A percentile compares a stretch with the other conserved stretches of the same genome.
Evolutionary conservation across 176 grass and related monocot species (phyloP).

Genomic region (Oryza officinalis): DNA sequence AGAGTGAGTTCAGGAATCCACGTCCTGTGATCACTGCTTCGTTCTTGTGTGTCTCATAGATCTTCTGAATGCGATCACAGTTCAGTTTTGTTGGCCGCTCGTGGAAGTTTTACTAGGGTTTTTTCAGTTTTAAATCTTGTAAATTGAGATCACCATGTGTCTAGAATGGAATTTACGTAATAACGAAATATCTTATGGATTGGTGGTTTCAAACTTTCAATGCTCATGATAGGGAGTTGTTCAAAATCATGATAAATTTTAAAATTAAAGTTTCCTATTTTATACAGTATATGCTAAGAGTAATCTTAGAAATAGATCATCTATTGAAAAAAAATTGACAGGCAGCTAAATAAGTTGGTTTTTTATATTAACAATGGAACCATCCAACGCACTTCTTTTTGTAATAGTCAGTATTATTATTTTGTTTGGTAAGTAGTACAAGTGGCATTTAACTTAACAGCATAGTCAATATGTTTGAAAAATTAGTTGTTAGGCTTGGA

Average conservation of each 20-base stretch:
- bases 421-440: not conserved
- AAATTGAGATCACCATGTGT: not conserved
- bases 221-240: not conserved
- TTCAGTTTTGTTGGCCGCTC: not conserved
- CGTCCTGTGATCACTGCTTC: not conserved
- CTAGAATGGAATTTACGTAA: no score
- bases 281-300: not conserved
- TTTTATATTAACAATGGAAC: not conserved
- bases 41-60: not conserved
- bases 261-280: not conserved
- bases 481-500: no score
- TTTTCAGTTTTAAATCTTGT: not conserved
- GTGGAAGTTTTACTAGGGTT: not conserved
- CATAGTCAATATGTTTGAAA: not conserved
- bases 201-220: not conserved
- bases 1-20: no score
- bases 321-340: not conserved
- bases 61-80: not conserved
- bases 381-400: no score
- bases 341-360: not conserved
- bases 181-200: not conserved
- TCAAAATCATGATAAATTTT: not conserved
- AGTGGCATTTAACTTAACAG: not conserved
- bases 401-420: not conserved
- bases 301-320: not conserved